These are phyloP conservation scores for Lactarius vividus DNA, from an alignment of 768 basidiomycete species.

Conservation along the genomic window DNA sequence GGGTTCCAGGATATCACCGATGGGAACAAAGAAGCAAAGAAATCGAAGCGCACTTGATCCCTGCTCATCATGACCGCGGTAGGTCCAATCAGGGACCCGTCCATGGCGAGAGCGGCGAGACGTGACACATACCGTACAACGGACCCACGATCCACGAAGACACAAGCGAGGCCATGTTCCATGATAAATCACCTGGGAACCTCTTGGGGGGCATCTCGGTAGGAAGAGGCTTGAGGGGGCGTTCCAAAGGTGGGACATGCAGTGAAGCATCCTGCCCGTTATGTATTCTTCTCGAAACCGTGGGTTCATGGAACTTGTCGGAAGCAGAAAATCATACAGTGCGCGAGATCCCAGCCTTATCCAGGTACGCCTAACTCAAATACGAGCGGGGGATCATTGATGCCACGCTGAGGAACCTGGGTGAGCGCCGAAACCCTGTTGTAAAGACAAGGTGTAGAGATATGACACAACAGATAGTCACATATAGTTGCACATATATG, in stretches of 20 bases:
- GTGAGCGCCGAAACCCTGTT: no score
- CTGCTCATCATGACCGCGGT: neutral
- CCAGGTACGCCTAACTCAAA: neutral
- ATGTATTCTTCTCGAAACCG: neutral
- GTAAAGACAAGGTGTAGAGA: no score
- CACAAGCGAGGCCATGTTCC: neutral
- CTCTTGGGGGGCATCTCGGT: conserved; percentile 11
- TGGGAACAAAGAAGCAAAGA: no score
- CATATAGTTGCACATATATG: no score
- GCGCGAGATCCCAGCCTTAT: neutral
- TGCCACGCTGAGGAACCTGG: no score
- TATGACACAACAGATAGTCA: no score
- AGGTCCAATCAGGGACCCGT: no score
- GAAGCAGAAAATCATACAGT: neutral
- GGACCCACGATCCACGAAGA: conserved; percentile 15
- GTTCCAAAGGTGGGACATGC: neutral
- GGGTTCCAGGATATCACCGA: neutral
- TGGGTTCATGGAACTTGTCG: neutral
- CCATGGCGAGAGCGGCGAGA: no score
- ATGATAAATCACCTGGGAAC: conserved; percentile 13
- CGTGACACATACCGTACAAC: conserved; percentile 12
- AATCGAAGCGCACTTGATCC: conserved; percentile 10
- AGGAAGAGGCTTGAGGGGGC: neutral
- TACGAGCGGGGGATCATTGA: neutral
- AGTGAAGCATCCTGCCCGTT: neutral